These are phyloP conservation scores for Pseudocercospora eumusae DNA, from an alignment of 2,329 filamentous ascomycete genomes.

Conservation along the genomic window DNA sequence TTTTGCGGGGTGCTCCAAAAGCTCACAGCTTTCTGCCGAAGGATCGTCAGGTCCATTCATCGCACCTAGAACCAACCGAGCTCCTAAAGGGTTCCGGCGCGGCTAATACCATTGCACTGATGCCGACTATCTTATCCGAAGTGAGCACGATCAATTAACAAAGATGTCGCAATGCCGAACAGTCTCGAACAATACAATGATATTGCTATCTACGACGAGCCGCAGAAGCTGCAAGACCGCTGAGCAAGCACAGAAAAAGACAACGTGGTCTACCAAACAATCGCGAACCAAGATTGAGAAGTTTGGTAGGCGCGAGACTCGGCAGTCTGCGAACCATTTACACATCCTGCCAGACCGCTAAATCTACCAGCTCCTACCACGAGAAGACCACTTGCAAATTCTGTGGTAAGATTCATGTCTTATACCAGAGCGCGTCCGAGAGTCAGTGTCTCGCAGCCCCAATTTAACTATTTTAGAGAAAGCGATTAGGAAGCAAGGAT, in stretches of 20 bases:
- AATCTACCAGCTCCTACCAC: conserved; percentile 11
- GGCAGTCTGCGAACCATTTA: conserved; percentile 17
- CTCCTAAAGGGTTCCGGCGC: background rate
- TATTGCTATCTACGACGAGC: background rate
- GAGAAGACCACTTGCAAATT: background rate
- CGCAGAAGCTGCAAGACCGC: background rate
- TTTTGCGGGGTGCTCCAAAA: conserved; percentile 9
- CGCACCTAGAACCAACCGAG: background rate
- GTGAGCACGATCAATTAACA: background rate
- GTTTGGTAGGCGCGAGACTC: conserved; percentile 21
- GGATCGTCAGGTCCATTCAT: conserved; percentile 8
- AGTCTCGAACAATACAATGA: background rate
- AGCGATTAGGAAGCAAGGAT: background rate
- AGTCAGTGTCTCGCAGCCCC: background rate
- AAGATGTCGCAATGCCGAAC: background rate
- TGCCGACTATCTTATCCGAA: background rate
- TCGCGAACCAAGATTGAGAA: background rate
- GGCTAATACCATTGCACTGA: background rate
- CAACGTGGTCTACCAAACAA: conserved; percentile 5
- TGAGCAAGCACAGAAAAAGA: conserved; percentile 3
- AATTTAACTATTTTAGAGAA: background rate
- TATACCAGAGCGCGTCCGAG: background rate
- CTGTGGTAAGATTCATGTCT: background rate
- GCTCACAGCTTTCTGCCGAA: background rate
- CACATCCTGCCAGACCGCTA: background rate